These are phyloP conservation scores for Candida michaelii DNA, from an alignment of 805 yeast genomes.

Conservation along the genomic window DNA sequence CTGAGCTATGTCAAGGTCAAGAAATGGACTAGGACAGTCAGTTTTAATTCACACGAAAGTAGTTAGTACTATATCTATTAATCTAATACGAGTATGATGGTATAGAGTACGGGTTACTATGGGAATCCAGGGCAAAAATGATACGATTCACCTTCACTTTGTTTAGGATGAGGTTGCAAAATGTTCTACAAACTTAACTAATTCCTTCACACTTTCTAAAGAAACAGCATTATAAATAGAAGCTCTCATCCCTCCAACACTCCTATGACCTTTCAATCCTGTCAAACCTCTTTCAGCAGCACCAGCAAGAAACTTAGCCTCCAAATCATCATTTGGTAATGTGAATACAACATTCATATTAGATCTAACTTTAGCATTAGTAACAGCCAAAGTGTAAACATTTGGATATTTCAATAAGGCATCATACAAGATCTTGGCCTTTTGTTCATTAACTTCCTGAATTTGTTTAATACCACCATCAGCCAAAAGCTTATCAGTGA, in stretches of 20 bases:
- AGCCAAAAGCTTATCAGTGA: conserved; percentile 57
- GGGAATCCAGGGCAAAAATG: no score
- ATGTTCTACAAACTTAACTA: conserved; percentile 56
- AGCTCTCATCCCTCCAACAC: conserved; percentile 96
- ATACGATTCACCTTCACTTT: no score
- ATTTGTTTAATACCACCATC: conserved; percentile 74
- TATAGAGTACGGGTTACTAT: no score
- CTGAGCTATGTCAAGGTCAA: no score
- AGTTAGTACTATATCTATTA: no score
- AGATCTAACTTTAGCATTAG: conserved; percentile 58
- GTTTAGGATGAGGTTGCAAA: conserved; percentile 2
- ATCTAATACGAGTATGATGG: no score
- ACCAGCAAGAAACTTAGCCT: conserved; percentile 64
- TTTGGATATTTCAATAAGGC: conserved; percentile 66
- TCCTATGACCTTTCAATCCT: conserved; percentile 93
- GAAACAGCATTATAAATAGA: conserved; percentile 88
- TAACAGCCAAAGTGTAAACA: conserved; percentile 68
- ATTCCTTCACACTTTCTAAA: conserved; percentile 53
- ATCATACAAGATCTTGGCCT: conserved; percentile 63
- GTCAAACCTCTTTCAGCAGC: conserved; percentile 61
- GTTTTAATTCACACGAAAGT: no score
- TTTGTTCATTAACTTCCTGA: conserved; percentile 54
- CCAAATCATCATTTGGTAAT: conserved; percentile 60
- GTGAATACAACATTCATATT: conserved; percentile 94
- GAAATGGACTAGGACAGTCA: no score